Evolutionary conservation across 1,139 yeast genomes (phyloP).

Genomic region (Hyphopichia fennica): DNA sequence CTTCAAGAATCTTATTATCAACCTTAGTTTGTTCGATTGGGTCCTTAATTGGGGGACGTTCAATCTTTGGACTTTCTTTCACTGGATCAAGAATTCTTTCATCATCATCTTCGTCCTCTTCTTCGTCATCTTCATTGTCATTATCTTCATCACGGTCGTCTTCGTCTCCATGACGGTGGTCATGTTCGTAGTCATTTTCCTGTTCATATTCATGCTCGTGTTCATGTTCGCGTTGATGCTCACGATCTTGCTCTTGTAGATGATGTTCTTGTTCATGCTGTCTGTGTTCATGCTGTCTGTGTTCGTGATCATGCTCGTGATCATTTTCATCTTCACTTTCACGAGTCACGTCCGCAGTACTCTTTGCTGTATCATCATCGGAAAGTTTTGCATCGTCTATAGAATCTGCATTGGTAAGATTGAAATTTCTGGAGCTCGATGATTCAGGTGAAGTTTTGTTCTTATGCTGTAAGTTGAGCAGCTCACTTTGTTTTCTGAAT

Average conservation of each 20-base stretch:
- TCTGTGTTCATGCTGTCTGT: background rate
- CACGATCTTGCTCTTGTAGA: too few relatives aligned
- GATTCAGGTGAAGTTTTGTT: background rate
- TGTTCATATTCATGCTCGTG: background rate
- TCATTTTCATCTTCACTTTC: slow-evolving; percentile 2
- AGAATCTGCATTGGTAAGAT: slow-evolving; percentile 1
- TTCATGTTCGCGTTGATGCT: background rate
- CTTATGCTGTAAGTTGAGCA: background rate
- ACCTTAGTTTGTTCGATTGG: slow-evolving; percentile 3
- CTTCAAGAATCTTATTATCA: slow-evolving; percentile 2
- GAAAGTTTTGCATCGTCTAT: background rate
- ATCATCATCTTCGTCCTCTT: slow-evolving; percentile 1
- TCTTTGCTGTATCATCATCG: background rate
- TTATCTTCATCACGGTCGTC: slow-evolving; percentile 4
- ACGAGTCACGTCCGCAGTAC: background rate
- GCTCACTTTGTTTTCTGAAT: background rate
- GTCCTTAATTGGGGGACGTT: slow-evolving; percentile 2
- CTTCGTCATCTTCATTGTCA: slow-evolving; percentile 6
- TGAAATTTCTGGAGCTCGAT: background rate
- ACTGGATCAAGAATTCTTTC: background rate
- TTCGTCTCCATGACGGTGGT: background rate
- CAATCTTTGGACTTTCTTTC: background rate
- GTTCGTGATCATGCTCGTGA: slow-evolving; percentile 7
- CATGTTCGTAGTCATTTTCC: background rate
- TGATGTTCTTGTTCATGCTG: background rate